Evolutionary conservation across 1,284 basidiomycete genomes (phyloP), one percentile per base, ranked within the genome.

Genomic region (Amylostereum areolatum): DNA sequence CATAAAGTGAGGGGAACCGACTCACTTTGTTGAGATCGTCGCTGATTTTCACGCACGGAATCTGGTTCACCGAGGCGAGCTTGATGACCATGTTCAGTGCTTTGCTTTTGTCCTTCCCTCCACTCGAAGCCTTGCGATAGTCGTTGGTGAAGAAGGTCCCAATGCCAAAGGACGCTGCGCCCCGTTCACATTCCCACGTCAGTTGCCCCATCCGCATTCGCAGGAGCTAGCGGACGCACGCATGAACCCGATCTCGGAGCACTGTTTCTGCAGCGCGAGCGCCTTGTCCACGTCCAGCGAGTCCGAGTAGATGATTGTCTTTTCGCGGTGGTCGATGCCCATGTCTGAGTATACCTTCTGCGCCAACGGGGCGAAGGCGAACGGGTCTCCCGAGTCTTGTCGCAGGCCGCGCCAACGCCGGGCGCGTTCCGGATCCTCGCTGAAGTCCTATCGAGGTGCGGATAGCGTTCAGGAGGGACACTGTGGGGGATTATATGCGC

Each of bases 71-170:
- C 43, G 80, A 77, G 31, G 80, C 77, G 5, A 97, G 73, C 67
- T 97, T 97, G 69, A 96, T 93, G 37, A 97, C 93, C 64, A 97
- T 97, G 61, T 95, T 96, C 54, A 97, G 69, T 27, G 92, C 80
- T 61, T 83, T 89, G 63, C 86, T 91, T 60, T 77, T 81, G 62
- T 81, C 72, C 27, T 57, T 66, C 10, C 77, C 73, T 5, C 76
- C 73, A 28, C 75, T 81, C 6, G 80, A 81, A 42, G 66, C 59
- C 37, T 74, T 80, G 52, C 64, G 66, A 68, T 92, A 95, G 65
- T 94, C 94, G 61, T 97, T 97, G 8, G 92, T 93, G 10, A 97
- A 68, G 64, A 79, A 87, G 0, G 94, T 97, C 0, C 94, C 95
- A 47, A 97, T 93, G 2, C 94, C 94, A 64, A 92, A 97, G 1